These are phyloP conservation scores for Ligustrum vulgare DNA, from an alignment of 257 asterid species.

Conservation along the genomic window DNA sequence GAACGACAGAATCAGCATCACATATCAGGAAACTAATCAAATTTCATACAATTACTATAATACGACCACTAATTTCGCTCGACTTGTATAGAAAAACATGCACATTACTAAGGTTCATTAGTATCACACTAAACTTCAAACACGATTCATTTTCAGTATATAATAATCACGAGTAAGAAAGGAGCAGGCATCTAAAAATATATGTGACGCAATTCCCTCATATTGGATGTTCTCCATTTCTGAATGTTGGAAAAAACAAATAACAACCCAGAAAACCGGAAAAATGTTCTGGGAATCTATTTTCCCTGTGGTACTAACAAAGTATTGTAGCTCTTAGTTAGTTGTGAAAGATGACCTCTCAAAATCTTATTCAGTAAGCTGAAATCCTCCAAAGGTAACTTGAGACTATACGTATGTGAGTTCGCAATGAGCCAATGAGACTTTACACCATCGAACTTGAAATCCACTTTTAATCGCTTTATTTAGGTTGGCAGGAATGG, in stretches of 20 bases:
- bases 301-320: not conserved
- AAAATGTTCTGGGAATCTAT: not conserved
- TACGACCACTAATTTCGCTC: not conserved
- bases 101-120: not conserved
- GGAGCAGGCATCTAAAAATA: too few species aligned
- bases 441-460: not conserved
- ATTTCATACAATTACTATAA: not conserved
- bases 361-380: too few species aligned
- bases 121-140: not conserved
- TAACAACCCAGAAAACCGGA: too few species aligned
- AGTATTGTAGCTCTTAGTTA: not conserved
- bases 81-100: not conserved
- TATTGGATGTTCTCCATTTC: not conserved
- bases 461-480: not conserved
- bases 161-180: too few species aligned
- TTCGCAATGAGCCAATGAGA: not conserved
- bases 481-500: not conserved
- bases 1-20: slow-evolving; percentile 22
- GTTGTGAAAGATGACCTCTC: not conserved
- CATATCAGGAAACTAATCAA: not conserved
- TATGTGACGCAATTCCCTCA: not conserved
- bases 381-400: not conserved
- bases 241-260: not conserved
- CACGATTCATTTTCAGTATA: too few species aligned
- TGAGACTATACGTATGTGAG: not conserved